Evolutionary conservation across 2,329 filamentous ascomycete genomes (phyloP), one percentile per base, ranked within the genome.

Genomic region (Curvularia hawaiiensis): DNA sequence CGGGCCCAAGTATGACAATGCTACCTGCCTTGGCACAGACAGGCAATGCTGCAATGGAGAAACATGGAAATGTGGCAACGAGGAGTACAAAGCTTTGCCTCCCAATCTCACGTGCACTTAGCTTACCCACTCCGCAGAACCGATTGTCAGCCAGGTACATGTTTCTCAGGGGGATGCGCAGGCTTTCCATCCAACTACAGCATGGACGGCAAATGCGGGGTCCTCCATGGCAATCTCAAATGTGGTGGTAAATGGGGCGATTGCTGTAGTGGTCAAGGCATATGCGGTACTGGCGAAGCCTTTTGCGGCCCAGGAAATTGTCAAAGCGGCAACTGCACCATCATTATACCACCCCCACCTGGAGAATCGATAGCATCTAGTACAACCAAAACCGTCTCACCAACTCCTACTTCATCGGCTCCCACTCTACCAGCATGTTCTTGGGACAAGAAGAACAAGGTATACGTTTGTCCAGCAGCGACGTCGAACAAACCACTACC

Each of bases 21-120:
- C 73, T 7, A 73, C 74, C 4, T 77, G 74, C 52, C 24, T 68
- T 31, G 73, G 72, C 16, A 63, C 59, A n/a, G 58, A 62, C 4
- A 31, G 49, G n/a, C 69, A 54, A 38, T 61, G 59, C 31, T 61
- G 56, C 49, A 59, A 61, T 51, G 49, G 20, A 20, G 53, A 54
- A 20, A 60, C 60, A 33, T 53, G 44, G 31, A 57, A 55, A 41
- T 52, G 59, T 44, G 52, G 43, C 47, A 47, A 50, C 31, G 14
- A 35, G 12, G 33, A 35, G 33, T 35, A 35, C 24, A n/a, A 22
- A 50, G 61, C 46, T 59, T 35, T 35, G 33, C 14, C 33, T n/a
- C 33, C 12, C 33, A 35, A 35, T 35, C 14, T 35, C 14, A 16
- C 33, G 12, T n/a, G 33, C 33, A 35, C 33, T 35, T 14, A 35